These are phyloP conservation scores for Zanthoxylum bungeanum DNA, from an alignment of 345 rosid species.

Conservation along the genomic window DNA sequence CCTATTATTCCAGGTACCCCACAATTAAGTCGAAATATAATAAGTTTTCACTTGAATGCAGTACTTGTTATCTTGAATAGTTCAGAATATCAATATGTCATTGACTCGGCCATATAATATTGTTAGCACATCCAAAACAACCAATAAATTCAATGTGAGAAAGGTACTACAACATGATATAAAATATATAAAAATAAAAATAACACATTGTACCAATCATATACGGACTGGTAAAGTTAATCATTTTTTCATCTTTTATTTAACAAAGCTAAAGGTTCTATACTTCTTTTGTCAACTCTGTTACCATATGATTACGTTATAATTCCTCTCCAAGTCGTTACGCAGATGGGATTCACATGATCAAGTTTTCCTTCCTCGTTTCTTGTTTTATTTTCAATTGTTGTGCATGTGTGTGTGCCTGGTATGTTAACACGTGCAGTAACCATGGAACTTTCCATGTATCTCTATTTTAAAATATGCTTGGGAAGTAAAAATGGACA, in stretches of 20 bases:
- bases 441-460: background rate
- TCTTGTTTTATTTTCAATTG: background rate
- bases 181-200: background rate
- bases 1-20: background rate
- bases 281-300: constrained; percentile 6
- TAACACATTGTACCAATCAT: background rate
- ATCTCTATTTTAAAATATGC: background rate
- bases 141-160: background rate
- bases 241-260: background rate
- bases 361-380: background rate
- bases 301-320: background rate
- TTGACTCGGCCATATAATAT: background rate
- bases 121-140: background rate
- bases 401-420: background rate
- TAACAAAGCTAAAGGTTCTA: background rate
- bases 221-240: background rate
- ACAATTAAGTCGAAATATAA: background rate
- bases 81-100: background rate
- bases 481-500: background rate
- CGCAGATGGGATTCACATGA: constrained; percentile 8
- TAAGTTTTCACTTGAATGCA: background rate
- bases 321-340: background rate
- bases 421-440: background rate
- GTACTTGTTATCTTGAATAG: background rate
- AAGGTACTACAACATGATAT: background rate